Evolutionary conservation across 805 yeast genomes (phyloP), one percentile per base, ranked within the genome.

Genomic region (Ogataea nonfermentans): DNA sequence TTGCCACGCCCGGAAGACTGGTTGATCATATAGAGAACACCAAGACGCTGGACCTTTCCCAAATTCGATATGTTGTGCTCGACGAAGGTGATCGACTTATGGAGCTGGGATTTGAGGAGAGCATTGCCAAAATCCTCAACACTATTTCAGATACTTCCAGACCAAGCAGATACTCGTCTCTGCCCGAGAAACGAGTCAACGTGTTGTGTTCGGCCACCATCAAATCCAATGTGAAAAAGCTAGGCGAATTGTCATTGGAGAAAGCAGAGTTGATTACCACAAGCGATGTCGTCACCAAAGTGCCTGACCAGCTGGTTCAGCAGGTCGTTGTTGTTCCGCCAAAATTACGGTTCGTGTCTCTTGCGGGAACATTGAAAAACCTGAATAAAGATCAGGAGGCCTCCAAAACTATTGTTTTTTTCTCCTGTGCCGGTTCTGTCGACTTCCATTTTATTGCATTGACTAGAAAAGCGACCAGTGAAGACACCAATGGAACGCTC

Each of bases 61-160:
- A 86, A 37, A 71, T 93, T 25, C 70, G 96, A 53, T 93, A 89
- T 74, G 74, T 91, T n/a, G 81, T 93, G 9, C 60, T 93, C 48
- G 99, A 93, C 66, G 99, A 93, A 71, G 99, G 98, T 62, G 99
- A 93, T 66, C 77, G 90, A 49, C 73, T 93, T 52, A 87, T 91
- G 78, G 99, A 93, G 54, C 70, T 95, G 43, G 99, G 99, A 0
- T 93, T 93, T 59, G 96, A 93, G 62, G 97, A 93, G 59, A 85
- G 96, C 1, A 79, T 93, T 43, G 72, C 86, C 11, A 78, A 82
- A 47, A 88, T 91, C 48, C 68, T 95, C 36, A 67, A 69, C 19
- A 71, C 74, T 39, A 72, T 90, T 32, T 73, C 79, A 16, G 64
- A 65, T 19, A 12, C 35, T 14, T 41, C 47, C 31, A 60, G 59